Conservation (phyloP, 2,329 filamentous ascomycete genomes). For the Fusarium annulatum region DNA sequence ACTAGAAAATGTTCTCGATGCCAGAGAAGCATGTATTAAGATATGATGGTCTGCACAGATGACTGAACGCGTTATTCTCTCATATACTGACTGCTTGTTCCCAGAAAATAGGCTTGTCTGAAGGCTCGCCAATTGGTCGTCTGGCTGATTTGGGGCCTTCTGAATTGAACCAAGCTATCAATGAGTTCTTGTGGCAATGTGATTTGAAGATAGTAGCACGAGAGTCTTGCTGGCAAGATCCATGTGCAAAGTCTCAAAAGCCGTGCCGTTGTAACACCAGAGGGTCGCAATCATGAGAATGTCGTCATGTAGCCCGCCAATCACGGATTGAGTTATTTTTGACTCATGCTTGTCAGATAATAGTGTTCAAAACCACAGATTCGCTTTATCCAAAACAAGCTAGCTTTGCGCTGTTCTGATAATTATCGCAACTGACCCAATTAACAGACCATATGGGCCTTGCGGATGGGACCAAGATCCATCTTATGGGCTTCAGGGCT, state of each 20-base stretch:
- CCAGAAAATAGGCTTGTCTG: no score
- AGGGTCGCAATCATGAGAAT: not conserved
- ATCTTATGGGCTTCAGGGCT: not conserved
- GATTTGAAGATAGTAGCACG: no score
- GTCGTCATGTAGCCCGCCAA: not conserved
- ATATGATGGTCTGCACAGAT: not conserved
- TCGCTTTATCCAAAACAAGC: not conserved
- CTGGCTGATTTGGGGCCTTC: not conserved
- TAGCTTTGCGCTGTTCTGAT: conserved; percentile 9
- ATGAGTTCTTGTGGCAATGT: not conserved
- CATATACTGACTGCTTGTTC: not conserved
- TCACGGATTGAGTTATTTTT: not conserved
- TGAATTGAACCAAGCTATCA: not conserved
- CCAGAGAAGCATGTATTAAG: no score
- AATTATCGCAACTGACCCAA: not conserved
- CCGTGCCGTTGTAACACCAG: not conserved
- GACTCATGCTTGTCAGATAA: conserved; percentile 4
- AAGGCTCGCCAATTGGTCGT: no score
- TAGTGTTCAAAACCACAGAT: not conserved
- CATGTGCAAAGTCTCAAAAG: not conserved
- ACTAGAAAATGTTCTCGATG: not conserved
- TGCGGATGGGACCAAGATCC: not conserved
- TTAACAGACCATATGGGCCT: not conserved
- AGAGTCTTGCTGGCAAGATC: not conserved
- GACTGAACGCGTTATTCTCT: not conserved